A percentile compares a stretch with the other conserved stretches of the same genome.
Evolutionary conservation across 495 filamentous ascomycete species (phyloP).

Genomic region (Aspergillus egyptiacus): DNA sequence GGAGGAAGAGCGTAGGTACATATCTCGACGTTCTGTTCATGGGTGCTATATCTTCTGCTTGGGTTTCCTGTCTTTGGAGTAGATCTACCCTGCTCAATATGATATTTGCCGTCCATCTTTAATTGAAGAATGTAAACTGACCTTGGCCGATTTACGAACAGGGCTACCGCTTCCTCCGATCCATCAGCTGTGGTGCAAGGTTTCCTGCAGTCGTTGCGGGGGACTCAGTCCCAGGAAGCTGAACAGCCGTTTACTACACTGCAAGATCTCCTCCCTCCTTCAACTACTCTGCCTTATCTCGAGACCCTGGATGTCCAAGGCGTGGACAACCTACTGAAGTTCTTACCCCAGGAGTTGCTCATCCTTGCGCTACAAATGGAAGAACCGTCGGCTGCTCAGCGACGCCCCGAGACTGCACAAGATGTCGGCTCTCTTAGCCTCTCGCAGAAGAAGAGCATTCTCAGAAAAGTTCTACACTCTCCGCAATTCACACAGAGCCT

Average conservation of each 20-base stretch:
- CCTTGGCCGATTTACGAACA: constrained; percentile 17
- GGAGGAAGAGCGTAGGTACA: constrained; percentile 98
- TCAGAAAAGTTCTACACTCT: constrained; percentile 77
- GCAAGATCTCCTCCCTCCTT: constrained; percentile 73
- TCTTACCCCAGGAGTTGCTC: constrained; percentile 68
- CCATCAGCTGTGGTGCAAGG: constrained; percentile 67
- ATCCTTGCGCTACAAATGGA: constrained; percentile 64
- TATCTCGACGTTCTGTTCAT: constrained; percentile 32
- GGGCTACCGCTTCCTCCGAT: constrained; percentile 45
- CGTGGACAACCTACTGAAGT: constrained; percentile 67
- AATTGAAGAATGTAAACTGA: constrained; percentile 11
- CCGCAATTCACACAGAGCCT: constrained; percentile 89
- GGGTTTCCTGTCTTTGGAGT: constrained; percentile 1
- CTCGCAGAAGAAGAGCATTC: constrained; percentile 72
- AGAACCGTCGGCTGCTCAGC: constrained; percentile 52
- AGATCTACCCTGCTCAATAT: constrained; percentile 5
- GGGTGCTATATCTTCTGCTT: constrained; percentile 4
- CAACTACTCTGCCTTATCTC: constrained; percentile 69
- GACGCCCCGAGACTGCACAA: constrained; percentile 57
- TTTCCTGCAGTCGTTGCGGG: constrained; percentile 79
- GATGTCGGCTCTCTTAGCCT: constrained; percentile 69
- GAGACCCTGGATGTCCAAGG: constrained; percentile 56
- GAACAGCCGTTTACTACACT: constrained; percentile 76
- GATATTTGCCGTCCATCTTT: not conserved
- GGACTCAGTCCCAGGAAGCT: constrained; percentile 45